Conservation (phyloP, 139 green algal genomes). For the Chlorella sp. region DNA sequence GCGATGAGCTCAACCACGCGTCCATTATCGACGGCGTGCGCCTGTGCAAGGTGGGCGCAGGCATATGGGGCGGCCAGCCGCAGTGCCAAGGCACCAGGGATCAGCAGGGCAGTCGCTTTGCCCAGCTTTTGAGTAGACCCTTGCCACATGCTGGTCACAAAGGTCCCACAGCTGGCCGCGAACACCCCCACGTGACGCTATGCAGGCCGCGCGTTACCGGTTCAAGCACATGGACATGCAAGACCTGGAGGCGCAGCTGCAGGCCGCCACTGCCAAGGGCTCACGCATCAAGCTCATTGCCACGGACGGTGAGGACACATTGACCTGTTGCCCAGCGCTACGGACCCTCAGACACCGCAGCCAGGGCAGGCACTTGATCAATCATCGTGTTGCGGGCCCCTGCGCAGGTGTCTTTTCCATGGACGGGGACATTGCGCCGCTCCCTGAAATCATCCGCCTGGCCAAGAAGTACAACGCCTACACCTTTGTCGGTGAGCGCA, state of each 20-base stretch:
- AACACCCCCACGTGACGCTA: too few relatives aligned
- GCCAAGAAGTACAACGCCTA: constrained; percentile 42
- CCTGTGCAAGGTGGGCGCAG: constrained; percentile 54
- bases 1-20: constrained; percentile 69
- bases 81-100: too few relatives aligned
- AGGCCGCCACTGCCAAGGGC: constrained; percentile 27
- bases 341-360: too few relatives aligned
- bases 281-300: constrained; percentile 52
- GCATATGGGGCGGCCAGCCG: too few relatives aligned
- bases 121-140: too few relatives aligned
- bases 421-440: constrained; percentile 53
- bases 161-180: too few relatives aligned
- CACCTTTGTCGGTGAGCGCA: constrained; percentile 14
- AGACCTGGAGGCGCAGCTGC: constrained; percentile 52
- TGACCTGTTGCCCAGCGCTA: too few relatives aligned
- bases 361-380: too few relatives aligned
- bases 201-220: constrained; percentile 29
- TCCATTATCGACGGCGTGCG: constrained; percentile 73
- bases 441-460: constrained; percentile 43
- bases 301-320: constrained; percentile 42
- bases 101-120: too few relatives aligned
- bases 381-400: too few relatives aligned
- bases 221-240: constrained; percentile 53
- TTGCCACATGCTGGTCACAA: too few relatives aligned
- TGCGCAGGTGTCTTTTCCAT: too few relatives aligned